Base-by-base conservation (phyloP, 2,329 filamentous ascomycete species). In the Neophaeococcomyces mojaviensis region DNA sequence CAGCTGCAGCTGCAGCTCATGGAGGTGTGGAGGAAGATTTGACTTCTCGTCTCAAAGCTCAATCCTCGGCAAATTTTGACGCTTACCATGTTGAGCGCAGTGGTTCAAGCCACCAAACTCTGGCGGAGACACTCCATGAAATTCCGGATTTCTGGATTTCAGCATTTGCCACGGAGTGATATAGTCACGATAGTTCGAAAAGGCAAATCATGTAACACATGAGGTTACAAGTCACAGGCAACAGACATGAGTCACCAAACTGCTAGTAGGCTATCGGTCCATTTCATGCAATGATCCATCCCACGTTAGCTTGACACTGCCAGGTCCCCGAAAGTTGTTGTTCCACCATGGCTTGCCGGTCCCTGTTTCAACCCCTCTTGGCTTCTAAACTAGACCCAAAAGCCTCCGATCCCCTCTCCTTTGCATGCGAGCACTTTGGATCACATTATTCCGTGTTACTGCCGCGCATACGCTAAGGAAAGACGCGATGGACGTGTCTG, bases 1-100 rank as follows among this genome's bases (percentile, higher is more conserved):
- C n/a, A n/a, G 76, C 74, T 47, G 84, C 75, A 28, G 24, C 24
- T 28, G 24, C 24, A 28, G 24, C 24, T 28, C 5, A 28, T 28
- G 24, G 24, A 28, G 24, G 24, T 28, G 24, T 28, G 24, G 24
- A 28, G 24, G 24, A 28, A 10, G 24, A 28, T 28, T 10, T 10
- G 24, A 28, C 24, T 28, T 28, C 24, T 28, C 5, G 10, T 28
- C 5, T 10, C 24, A 28, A 28, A 28, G 24, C 24, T 28, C 24
- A 28, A 28, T 10, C 5, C 10, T 10, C 10, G 24, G 24, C 24
- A 5, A 28, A 28, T 5, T 28, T 28, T 28, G 24, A 28, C 24
- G 24, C 24, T 28, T 28, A 28, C 24, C 24, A 28, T 10, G 24
- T 28, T 28, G 24, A 10, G 24, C 5, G 24, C 10, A 6, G 24